A percentile compares a stretch with the other conserved stretches of the same genome.
phyloP scores from a whole-genome alignment of 768 basidiomycete species.

The Kwoniella botswanensis region DNA sequence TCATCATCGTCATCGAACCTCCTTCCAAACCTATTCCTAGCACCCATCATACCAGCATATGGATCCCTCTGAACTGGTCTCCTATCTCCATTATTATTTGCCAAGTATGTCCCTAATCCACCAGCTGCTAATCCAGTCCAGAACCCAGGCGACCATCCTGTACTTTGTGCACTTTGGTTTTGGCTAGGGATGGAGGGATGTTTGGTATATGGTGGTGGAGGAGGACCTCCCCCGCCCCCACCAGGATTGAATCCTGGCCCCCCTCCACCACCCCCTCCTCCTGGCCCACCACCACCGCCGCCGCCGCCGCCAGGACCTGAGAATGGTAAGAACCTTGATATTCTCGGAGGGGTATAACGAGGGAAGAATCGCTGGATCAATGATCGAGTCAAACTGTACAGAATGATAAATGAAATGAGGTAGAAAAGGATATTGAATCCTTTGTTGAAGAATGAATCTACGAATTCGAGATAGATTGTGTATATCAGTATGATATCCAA shows the following conservation, averaged over 20 bases:
- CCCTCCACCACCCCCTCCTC: conserved; percentile 51
- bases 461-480: too few relatives aligned
- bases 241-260: conserved; percentile 51
- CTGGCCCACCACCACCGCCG: conserved; percentile 31
- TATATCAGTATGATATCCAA: too few relatives aligned
- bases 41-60: not conserved
- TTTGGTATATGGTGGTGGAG: conserved; percentile 54
- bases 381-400: conserved; percentile 67
- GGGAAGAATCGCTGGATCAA: conserved; percentile 61
- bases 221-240: conserved; percentile 42
- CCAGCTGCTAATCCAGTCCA: conserved; percentile 82
- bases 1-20: conserved; percentile 22
- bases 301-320: conserved; percentile 52
- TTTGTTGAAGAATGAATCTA: conserved; percentile 22
- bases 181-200: conserved; percentile 11
- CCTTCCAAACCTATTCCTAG: conserved; percentile 11
- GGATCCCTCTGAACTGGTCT: conserved; percentile 16
- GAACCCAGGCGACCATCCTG: conserved; percentile 73
- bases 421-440: conserved; percentile 15
- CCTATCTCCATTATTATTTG: conserved; percentile 15
- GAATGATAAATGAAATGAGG: conserved; percentile 4
- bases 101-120: conserved; percentile 65
- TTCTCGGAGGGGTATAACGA: conserved; percentile 56
- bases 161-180: not conserved
- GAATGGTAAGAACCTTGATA: conserved; percentile 41